Base-by-base conservation (phyloP, 2,329 filamentous ascomycete species). In the Polychaeton citri region DNA sequence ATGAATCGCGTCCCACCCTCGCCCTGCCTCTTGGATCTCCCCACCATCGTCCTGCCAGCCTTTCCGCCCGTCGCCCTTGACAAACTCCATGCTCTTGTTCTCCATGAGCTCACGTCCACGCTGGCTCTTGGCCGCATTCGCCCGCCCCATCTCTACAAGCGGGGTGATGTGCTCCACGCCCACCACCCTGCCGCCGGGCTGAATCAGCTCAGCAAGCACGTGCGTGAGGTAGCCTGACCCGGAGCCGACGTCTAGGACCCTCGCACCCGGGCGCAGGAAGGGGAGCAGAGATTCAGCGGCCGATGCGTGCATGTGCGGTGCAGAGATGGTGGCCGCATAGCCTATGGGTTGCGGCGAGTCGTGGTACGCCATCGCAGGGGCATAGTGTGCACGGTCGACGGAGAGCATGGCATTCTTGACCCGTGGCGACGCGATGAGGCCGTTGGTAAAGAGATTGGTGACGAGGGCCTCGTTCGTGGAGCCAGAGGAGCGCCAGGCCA, bases 401-500 rank as follows among this genome's bases (percentile, higher is more conserved):
- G 71, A 71, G 32, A 81, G 62, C 68, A 96, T 93, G 37, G 88
- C 87, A n/a, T 74, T 67, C 50, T 79, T 81, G 21, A 93, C 82
- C 17, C 70, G 64, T 3, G 72, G 61, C 42, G 76, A 72, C n/a
- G 69, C 78, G 46, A 96, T 86, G 36, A 96, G 66, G 3, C 71
- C 71, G 48, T 81, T 74, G 28, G 62, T 67, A 55, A 66, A 77
- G 38, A 98, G 69, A 55, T 94, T 94, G 47, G 79, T 71, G 42
- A 96, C 68, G 33, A 98, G 69, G 38, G 77, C 76, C 28, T 63
- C 60, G 57, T 96, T 95, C 19, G 76, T 74, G 4, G 63, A 62
- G 41, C 85, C 88, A 5, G 79, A 81, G 58, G 81, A 85, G 46
- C 76, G 74, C 90, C 90, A 98, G 40, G 88, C 87, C 90, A 98